Conservation (phyloP, 2,329 filamentous ascomycete species). For the Sporothrix euskadiensis region DNA sequence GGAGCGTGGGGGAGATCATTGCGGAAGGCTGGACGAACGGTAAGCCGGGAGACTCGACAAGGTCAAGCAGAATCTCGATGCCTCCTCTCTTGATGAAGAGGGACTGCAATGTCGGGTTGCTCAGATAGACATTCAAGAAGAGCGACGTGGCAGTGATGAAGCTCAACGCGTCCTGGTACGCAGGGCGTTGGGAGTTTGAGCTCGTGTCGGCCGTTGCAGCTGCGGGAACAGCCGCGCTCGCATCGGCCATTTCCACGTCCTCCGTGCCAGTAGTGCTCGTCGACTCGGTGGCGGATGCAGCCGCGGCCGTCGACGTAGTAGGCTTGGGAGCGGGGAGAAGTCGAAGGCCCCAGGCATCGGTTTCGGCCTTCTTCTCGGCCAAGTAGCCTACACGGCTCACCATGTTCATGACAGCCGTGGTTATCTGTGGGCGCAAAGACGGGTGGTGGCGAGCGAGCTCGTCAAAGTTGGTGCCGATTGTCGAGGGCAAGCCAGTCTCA, state of each 20-base stretch:
- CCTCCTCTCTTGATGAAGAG: constrained; percentile 78
- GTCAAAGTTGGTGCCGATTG: constrained; percentile 83
- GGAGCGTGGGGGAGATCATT: constrained; percentile 67
- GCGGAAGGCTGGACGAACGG: constrained; percentile 70
- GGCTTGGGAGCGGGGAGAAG: constrained; percentile 59
- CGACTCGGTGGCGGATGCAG: not conserved
- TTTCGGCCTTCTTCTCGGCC: constrained; percentile 67
- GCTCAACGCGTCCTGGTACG: constrained; percentile 53
- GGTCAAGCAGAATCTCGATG: constrained; percentile 79
- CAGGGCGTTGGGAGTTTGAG: constrained; percentile 29
- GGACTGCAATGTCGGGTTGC: constrained; percentile 69
- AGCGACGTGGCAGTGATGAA: constrained; percentile 75
- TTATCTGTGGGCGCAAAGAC: constrained; percentile 73
- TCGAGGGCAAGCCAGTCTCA: constrained; percentile 68
- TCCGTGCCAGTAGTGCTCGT: constrained; percentile 39
- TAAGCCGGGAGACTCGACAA: constrained; percentile 79
- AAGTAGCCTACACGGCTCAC: constrained; percentile 76
- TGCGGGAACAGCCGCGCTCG: not conserved
- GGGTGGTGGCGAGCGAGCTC: constrained; percentile 95
- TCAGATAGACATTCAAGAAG: constrained; percentile 74
- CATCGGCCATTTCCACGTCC: constrained; percentile 69
- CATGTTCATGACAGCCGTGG: constrained; percentile 86
- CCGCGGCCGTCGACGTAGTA: constrained; percentile 33
- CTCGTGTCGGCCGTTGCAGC: constrained; percentile 23
- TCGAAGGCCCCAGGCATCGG: constrained; percentile 74